These are phyloP conservation scores for Ceratocystis eucalypticola DNA, from an alignment of 2,329 filamentous ascomycete genomes.

Conservation along the genomic window DNA sequence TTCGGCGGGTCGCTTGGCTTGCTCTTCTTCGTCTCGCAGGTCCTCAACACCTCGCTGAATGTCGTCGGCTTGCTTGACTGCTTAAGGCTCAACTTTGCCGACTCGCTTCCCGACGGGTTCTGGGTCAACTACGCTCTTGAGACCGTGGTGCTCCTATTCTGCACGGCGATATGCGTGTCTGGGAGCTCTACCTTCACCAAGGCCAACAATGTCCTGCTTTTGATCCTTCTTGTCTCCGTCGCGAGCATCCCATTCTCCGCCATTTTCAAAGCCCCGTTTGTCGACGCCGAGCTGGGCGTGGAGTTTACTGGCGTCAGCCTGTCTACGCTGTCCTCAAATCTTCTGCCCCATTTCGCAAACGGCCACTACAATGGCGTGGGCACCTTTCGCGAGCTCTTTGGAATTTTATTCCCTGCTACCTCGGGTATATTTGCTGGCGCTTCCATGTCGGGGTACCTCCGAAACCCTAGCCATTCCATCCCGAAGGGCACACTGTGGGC, in stretches of 20 bases:
- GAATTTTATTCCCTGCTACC: constrained; percentile 63
- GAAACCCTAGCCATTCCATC: constrained; percentile 70
- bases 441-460: constrained; percentile 80
- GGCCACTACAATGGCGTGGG: constrained; percentile 48
- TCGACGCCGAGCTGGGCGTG: constrained; percentile 46
- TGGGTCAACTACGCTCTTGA: constrained; percentile 68
- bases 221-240: constrained; percentile 58
- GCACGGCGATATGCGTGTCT: constrained; percentile 62
- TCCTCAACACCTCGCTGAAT: constrained; percentile 77
- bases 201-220: constrained; percentile 62
- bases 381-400: constrained; percentile 71
- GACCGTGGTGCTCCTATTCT: constrained; percentile 55
- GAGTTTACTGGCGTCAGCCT: constrained; percentile 66
- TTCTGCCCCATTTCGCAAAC: constrained; percentile 54
- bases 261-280: constrained; percentile 53
- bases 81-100: constrained; percentile 59
- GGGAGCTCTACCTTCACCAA: constrained; percentile 69
- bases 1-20: constrained; percentile 82
- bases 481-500: constrained; percentile 73
- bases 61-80: constrained; percentile 77
- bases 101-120: constrained; percentile 52
- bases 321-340: constrained; percentile 57
- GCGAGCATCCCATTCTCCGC: constrained; percentile 75
- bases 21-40: constrained; percentile 81
- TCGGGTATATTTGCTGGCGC: constrained; percentile 55